Evolutionary conservation across 1,139 yeast genomes (phyloP), one percentile per base, ranked within the genome.

Genomic region (Nakaseomyces glabratus): DNA sequence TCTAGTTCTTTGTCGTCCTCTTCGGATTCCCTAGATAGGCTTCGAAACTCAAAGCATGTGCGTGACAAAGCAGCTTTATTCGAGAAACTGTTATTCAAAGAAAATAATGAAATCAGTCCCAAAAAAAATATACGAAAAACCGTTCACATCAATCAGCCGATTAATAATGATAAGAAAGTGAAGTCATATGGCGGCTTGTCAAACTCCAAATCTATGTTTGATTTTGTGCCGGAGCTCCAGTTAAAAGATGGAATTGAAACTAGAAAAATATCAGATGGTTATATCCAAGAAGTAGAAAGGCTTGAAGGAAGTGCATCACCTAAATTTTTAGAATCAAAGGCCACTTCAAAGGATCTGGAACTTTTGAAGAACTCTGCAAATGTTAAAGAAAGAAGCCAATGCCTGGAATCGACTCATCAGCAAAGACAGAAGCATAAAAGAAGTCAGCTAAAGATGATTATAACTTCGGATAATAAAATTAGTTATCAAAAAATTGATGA

Each of bases 41-140:
- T 53, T 21, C 51, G 55, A 39, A 43, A 45, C 20, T 51, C 60
- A 1, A 51, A 43, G 16, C 52, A 48, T 35, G 61, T 56, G 8
- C 50, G 44, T 25, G 59, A 56, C 30, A 56, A 55, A 31, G 53
- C 56, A 1, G 44, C 48, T 16, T 34, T 56, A 19, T 56, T 53
- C 36, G 61, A 56, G 35, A 52, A 44, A 33, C 37, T 55, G 19
- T 41, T 51, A 24, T 36, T 40, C 10, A 19, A 26, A 19, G 38
- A 35, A 14, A 31, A 22, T 14, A 29, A 33, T 28, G 29, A 36
- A 16, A 24, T 36, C 7, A 15, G 26, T 18, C 30, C 29, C 28
- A 36, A 28, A 35, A 42, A 28, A 23, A 33, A 9, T 31, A 32
- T 10, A 35, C 34, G 31, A 33, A 35, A 25, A 36, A 39, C 25